Evolutionary conservation across 345 rosid genomes (phyloP), one percentile per base, ranked within the genome.

Genomic region (Hypericum perforatum): DNA sequence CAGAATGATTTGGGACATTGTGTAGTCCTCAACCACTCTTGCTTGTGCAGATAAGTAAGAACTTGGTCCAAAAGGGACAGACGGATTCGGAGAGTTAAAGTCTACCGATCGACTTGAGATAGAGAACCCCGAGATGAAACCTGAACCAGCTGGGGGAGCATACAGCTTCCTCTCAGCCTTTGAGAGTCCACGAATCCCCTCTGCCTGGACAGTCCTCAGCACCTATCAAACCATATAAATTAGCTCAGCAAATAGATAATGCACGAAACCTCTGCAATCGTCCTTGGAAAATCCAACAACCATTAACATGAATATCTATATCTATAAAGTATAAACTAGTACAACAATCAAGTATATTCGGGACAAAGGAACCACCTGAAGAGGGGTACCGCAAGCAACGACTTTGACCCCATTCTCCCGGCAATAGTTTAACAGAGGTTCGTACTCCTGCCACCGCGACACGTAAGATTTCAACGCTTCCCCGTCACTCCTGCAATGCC

Each of bases 341-440:
- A n/a, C n/a, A n/a, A n/a, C n/a, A n/a, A n/a, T n/a, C n/a, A n/a
- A n/a, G n/a, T n/a, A n/a, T n/a, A n/a, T n/a, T n/a, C n/a, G 13
- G 8, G 7, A 43, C 45, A 2, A 38, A 39, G 15, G 11, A 49
- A 47, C 22, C 58, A 89, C 98, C 94, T 82, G 72, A 46, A 86
- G 85, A 5, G 96, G 96, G 72, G 89, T 71, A 68, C 91, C 98
- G 64, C 86, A 79, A 58, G 98, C 91, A 74, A 91, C 78, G 63
- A 86, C 72, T 39, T 55, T 75, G 62, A 86, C 63, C 29, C 74
- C 71, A 59, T 90, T 76, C 44, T 84, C 91, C 0, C 89, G 85
- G 59, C 97, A 90, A 61, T 79, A 90, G 53, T 54, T 82, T 63
- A 90, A 66, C 0, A 90, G 77, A 75, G 89, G 94, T 70, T 90